Base-by-base conservation (phyloP, 768 basidiomycete species). In the Suillus fuscotomentosus region DNA sequence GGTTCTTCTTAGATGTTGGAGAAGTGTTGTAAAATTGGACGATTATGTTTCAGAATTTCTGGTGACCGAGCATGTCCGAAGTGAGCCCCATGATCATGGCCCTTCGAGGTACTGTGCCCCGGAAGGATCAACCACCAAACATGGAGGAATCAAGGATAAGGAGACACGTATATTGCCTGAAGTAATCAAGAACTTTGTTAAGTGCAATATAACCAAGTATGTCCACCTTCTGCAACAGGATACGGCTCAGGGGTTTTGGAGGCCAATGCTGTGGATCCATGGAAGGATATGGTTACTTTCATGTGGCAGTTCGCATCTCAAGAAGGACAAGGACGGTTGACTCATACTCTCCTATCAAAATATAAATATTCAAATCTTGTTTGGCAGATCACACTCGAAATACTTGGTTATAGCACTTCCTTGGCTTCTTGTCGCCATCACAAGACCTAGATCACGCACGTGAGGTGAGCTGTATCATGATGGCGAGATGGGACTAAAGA, bases 171-270 rank as follows among this genome's bases (percentile, higher is more conserved):
- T 93, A 67, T 82, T 99, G 34, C 97, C 97, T 14, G 86, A 93
- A 78, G 91, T 97, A 79, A 94, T 96, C 72, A 89, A 88, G 75
- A 88, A 98, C 78, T 97, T 95, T 73, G 93, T 93, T 55, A 95
- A 51, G 76, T 88, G 92, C 65, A 87, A 92, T 73, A 88, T 91
- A 53, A 95, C 94, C 39, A 96, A 99, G 79, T 98, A 99, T 70
- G 99, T 97, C 17, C 96, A 99, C 78, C 77, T 99, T 67, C 78
- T 94, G 42, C 95, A 95, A 71, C 92, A 98, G 81, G 97, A 99
- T 74, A 98, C 97, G 0, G 92, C 92, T 6, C 78, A 66, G 22
- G 66, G 74, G 13, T 34, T 54, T 31, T 15, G 8, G 20, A 81
- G 24, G 77, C 78, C 1, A 83, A 88, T 54, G 81, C 77, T 15